Conservation (phyloP, 2,329 filamentous ascomycete species). For the Botryosphaeria dothidea region DNA sequence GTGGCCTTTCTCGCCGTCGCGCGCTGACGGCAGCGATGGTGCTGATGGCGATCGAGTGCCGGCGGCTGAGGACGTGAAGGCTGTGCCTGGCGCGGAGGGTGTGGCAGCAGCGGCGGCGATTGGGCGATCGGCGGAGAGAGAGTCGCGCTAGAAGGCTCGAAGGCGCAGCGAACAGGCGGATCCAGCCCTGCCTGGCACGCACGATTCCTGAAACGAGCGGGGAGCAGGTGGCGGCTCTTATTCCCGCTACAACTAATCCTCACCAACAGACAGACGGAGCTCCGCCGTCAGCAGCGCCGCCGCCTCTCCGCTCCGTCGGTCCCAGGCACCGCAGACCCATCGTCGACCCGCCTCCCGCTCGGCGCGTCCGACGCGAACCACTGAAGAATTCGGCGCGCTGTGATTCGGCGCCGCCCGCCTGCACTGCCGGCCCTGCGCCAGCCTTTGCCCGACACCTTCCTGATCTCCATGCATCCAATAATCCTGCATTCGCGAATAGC, state of each 20-base stretch:
- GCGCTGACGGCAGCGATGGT: not conserved
- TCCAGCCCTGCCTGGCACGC: not conserved
- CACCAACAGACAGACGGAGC: not conserved
- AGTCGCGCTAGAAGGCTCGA: not conserved
- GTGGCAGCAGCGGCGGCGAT: not conserved
- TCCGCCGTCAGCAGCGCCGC: not conserved
- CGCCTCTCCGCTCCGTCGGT: not conserved
- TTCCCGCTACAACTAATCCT: not conserved
- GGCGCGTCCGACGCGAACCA: conserved; percentile 5
- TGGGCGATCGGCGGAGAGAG: conserved; percentile 1
- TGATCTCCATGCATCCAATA: conserved; percentile 13
- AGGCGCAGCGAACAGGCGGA: conserved; percentile 5
- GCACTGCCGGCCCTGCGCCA: not conserved
- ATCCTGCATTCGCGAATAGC: conserved; percentile 7
- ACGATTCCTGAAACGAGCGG: not conserved
- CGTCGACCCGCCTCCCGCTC: not conserved
- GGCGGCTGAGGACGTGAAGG: not conserved
- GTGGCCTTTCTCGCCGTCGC: not conserved
- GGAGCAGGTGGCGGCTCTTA: conserved; percentile 10
- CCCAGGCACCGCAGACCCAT: not conserved
- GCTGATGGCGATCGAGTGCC: not conserved
- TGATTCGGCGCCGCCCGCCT: not conserved
- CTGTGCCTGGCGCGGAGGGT: conserved; percentile 4
- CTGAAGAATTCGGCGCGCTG: too few species aligned
- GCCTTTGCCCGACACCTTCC: not conserved